Conservation (phyloP, 2,329 filamentous ascomycete species). For the Conoideocrella luteorostrata region DNA sequence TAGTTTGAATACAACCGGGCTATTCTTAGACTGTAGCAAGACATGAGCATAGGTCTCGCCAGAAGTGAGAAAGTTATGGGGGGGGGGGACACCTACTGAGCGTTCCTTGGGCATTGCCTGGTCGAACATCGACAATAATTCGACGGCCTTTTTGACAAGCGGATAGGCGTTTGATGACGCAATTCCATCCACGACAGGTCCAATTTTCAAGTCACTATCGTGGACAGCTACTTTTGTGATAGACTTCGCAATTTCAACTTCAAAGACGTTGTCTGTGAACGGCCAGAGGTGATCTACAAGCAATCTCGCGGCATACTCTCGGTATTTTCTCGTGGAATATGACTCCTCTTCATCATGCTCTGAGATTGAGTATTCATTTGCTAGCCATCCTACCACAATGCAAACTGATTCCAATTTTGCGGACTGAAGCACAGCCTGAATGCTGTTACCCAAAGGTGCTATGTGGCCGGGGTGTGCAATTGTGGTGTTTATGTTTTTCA, state of each 20-base stretch:
- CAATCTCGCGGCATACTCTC: conserved; percentile 49
- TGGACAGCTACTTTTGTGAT: conserved; percentile 43
- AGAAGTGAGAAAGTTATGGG: background rate
- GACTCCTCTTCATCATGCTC: conserved; percentile 55
- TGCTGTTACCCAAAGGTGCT: conserved; percentile 40
- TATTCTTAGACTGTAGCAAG: conserved; percentile 34
- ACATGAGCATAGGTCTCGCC: no score
- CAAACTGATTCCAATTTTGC: conserved; percentile 45
- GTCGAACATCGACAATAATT: conserved; percentile 56
- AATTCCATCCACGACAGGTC: conserved; percentile 39
- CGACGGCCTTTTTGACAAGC: conserved; percentile 50
- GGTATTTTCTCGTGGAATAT: conserved; percentile 44
- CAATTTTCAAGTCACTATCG: conserved; percentile 44
- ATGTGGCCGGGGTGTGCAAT: conserved; percentile 50
- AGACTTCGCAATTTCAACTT: conserved; percentile 48
- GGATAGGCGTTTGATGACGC: conserved; percentile 53
- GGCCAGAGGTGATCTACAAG: conserved; percentile 53
- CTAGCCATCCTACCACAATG: conserved; percentile 51
- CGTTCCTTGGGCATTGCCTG: conserved; percentile 58
- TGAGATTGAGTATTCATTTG: conserved; percentile 49
- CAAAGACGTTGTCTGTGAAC: conserved; percentile 48
- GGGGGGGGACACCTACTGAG: conserved; percentile 42
- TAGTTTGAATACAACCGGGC: conserved; percentile 58
- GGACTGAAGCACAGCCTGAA: conserved; percentile 43
- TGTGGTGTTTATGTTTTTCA: conserved; percentile 43